Base-by-base conservation (phyloP, 345 rosid genomes). In the Eucalyptus caleyi region DNA sequence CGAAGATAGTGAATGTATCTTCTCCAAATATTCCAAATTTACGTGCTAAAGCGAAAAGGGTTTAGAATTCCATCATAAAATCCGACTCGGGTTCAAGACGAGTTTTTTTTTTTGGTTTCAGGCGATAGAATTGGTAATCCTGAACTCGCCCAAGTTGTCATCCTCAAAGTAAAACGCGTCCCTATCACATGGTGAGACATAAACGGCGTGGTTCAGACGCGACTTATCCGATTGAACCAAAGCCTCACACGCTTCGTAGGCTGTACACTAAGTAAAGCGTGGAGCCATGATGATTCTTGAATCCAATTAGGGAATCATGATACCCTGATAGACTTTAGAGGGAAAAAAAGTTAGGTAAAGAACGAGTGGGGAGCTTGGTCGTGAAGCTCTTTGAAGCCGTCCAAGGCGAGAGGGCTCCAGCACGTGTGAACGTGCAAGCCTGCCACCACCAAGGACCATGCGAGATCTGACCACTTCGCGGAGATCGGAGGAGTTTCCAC, bases 1-100 rank as follows among this genome's bases (percentile, higher is more conserved):
- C 2, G 2, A 77, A 11, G 16, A 42, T 21, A 12, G 16, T 77
- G 27, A 21, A 11, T 40, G 13, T 21, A 40, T 6, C 2, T 40
- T 37, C 2, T 40, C 3, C 8, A 40, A 11, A 4, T 11, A 23
- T 37, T 72, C 2, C 0, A 72, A 37, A 37, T 42, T 1, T 7
- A 11, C 0, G 1, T 11, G 2, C 3, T 37, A 6, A 37, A 21
- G 16, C 3, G 2, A 40, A 11, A 21, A 40, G 16, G 16, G 82
- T 21, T 77, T 77, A 11, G 47, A 37, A 6, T 30, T 40, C 83
- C 83, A 6, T 40, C 27, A 19, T 10, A 6, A 42, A 65, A 65
- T 65, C 10, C 2, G 2, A 15, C 37, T 65, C 2, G 11, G 3
- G 37, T n/a, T 77, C 8, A 4, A 77, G 30, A 77, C 2, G 7